Evolutionary conservation across 2,329 filamentous ascomycete species (phyloP).

Genomic region (Camptophora hylomeconis): DNA sequence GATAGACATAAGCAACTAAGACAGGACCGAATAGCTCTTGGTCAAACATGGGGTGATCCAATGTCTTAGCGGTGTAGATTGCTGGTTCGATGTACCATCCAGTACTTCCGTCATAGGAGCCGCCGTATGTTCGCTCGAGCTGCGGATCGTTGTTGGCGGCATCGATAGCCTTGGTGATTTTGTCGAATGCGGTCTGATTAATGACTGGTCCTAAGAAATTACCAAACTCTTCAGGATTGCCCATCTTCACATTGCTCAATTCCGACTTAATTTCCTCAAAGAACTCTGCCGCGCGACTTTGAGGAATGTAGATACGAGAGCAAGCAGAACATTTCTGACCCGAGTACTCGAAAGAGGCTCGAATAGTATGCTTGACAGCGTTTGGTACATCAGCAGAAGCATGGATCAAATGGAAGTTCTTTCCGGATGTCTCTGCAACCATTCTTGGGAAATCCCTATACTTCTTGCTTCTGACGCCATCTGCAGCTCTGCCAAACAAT

Average conservation of each 20-base stretch:
- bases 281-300: slow-evolving; percentile 15
- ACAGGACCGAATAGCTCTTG: slow-evolving; percentile 39
- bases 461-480: slow-evolving; percentile 18
- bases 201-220: slow-evolving; percentile 39
- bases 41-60: slow-evolving; percentile 32
- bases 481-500: slow-evolving; percentile 22
- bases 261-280: slow-evolving; percentile 15
- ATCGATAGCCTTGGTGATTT: slow-evolving; percentile 34
- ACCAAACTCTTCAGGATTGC: slow-evolving; percentile 22
- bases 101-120: slow-evolving; percentile 26
- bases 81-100: slow-evolving; percentile 32
- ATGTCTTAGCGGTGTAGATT: slow-evolving; percentile 30
- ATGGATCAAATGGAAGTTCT: slow-evolving; percentile 42
- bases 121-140: slow-evolving; percentile 33
- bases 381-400: slow-evolving; percentile 34
- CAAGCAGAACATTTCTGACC: slow-evolving; percentile 41
- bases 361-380: slow-evolving; percentile 34
- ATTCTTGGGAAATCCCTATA: slow-evolving; percentile 31
- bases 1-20: slow-evolving; percentile 35
- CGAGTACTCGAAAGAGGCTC: slow-evolving; percentile 38
- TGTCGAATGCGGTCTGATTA: slow-evolving; percentile 33
- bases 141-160: slow-evolving; percentile 30
- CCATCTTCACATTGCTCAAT: slow-evolving; percentile 19
- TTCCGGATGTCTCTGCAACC: slow-evolving; percentile 40
- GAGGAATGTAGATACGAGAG: slow-evolving; percentile 26